Conservation (phyloP, 257 asterid genomes). For the Penstemon eatonii region DNA sequence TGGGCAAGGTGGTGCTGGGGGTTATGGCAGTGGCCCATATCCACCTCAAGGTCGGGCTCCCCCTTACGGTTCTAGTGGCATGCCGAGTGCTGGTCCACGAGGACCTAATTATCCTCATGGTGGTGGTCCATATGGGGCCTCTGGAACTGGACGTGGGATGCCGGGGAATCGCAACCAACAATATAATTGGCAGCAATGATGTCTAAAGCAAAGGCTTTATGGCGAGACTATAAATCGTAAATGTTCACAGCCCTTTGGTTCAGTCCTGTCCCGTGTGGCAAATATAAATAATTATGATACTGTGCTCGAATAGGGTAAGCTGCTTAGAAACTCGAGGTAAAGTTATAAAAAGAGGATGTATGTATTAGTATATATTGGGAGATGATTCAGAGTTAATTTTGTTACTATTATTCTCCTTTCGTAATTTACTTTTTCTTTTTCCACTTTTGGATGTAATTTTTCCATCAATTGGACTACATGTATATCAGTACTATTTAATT, state of each 20-base stretch:
- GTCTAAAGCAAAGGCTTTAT: background rate
- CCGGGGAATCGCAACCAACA: slow-evolving; percentile 78
- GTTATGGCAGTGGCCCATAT: slow-evolving; percentile 68
- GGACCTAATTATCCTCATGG: slow-evolving; percentile 82
- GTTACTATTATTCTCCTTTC: no score
- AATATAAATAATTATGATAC: background rate
- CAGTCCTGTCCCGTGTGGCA: background rate
- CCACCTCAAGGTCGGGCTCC: slow-evolving; percentile 74
- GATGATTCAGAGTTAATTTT: no score
- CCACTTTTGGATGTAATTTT: no score
- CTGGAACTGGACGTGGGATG: slow-evolving; percentile 82
- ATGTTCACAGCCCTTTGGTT: background rate
- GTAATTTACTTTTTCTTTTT: no score
- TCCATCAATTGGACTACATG: no score
- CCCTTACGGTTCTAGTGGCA: slow-evolving; percentile 57
- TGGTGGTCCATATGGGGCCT: slow-evolving; percentile 60
- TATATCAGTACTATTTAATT: no score
- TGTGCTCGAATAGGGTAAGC: background rate
- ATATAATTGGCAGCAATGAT: slow-evolving; percentile 87
- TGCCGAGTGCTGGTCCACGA: slow-evolving; percentile 65
- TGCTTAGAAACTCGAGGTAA: background rate
- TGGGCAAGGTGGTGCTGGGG: slow-evolving; percentile 63
- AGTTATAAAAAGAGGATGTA: background rate
- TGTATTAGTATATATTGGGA: no score
- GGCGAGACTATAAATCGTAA: background rate